Percentiles rank a stretch among this genome's conserved stretches.
These are phyloP conservation scores for Mesembryanthemum crystallinum DNA, from an alignment of 148 eudicot genomes.

Conservation along the genomic window DNA sequence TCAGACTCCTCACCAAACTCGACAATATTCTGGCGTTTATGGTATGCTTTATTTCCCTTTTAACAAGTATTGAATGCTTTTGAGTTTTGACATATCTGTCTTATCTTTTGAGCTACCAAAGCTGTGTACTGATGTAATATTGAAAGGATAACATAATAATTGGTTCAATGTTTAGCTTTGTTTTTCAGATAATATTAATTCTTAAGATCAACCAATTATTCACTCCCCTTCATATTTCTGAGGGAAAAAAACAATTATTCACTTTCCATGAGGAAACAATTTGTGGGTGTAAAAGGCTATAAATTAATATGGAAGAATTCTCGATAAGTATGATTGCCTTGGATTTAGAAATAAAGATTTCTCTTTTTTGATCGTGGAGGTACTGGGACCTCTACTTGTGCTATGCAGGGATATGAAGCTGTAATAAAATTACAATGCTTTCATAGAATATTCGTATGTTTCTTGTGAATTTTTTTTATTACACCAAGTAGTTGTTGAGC, in stretches of 20 bases:
- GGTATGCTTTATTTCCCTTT: conserved; percentile 46
- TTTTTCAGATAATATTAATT: not conserved
- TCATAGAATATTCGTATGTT: too few relatives aligned
- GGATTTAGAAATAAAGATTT: not conserved
- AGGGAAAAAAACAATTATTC: not conserved
- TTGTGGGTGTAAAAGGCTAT: too few relatives aligned
- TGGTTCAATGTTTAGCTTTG: not conserved
- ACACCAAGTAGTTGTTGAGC: too few relatives aligned
- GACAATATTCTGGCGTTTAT: conserved; percentile 75
- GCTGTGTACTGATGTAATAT: not conserved
- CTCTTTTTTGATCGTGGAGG: not conserved
- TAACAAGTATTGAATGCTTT: conserved; percentile 3
- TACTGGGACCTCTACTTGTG: too few relatives aligned
- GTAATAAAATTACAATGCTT: too few relatives aligned
- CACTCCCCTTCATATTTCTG: too few relatives aligned
- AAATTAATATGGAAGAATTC: not conserved
- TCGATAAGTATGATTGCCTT: not conserved
- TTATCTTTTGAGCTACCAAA: not conserved
- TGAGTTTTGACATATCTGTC: not conserved
- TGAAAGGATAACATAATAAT: not conserved
- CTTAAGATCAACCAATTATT: not conserved
- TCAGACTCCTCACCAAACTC: conserved; percentile 84
- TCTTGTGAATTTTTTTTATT: too few relatives aligned
- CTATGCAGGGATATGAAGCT: not conserved
- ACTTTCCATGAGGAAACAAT: not conserved